Conservation (phyloP, 768 basidiomycete species). For the Suillus americanus region DNA sequence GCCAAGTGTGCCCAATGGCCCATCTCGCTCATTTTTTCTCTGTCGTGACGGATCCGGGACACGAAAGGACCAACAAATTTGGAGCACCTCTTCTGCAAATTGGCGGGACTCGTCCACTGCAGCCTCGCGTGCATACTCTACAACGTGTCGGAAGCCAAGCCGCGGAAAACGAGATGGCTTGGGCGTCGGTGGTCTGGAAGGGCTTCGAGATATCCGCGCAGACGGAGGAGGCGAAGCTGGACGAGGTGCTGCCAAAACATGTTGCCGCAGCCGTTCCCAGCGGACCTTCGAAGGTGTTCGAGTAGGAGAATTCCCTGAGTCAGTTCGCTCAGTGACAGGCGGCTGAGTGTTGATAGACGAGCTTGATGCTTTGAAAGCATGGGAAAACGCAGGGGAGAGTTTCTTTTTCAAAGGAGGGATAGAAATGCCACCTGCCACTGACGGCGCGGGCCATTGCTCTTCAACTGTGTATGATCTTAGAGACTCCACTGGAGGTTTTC, state of each 20-base stretch:
- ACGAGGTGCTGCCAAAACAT: slow-evolving; percentile 42
- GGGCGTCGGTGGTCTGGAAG: slow-evolving; percentile 36
- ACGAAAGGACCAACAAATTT: slow-evolving; percentile 54
- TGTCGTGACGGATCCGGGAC: slow-evolving; percentile 37
- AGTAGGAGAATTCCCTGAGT: neutral
- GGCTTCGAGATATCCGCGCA: slow-evolving; percentile 2
- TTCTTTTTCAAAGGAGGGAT: slow-evolving; percentile 8
- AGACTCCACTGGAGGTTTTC: slow-evolving; percentile 10
- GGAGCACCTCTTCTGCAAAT: slow-evolving; percentile 56
- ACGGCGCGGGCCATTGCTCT: neutral
- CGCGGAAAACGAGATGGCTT: slow-evolving; percentile 50
- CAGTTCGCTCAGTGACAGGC: slow-evolving; percentile 1
- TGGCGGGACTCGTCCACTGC: slow-evolving; percentile 47
- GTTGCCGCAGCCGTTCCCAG: slow-evolving; percentile 56
- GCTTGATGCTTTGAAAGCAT: slow-evolving; percentile 9
- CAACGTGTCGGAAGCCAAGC: slow-evolving; percentile 62
- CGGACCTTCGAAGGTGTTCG: slow-evolving; percentile 39
- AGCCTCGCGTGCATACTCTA: slow-evolving; percentile 59
- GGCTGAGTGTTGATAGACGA: neutral
- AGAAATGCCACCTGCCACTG: neutral
- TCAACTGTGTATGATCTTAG: neutral
- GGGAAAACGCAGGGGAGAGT: slow-evolving; percentile 11
- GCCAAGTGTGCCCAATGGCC: slow-evolving; percentile 25
- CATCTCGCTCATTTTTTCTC: slow-evolving; percentile 28
- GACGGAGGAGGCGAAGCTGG: slow-evolving; percentile 21